Conservation (phyloP, 805 yeast species). For the Cyberlindnera sargentensis region DNA sequence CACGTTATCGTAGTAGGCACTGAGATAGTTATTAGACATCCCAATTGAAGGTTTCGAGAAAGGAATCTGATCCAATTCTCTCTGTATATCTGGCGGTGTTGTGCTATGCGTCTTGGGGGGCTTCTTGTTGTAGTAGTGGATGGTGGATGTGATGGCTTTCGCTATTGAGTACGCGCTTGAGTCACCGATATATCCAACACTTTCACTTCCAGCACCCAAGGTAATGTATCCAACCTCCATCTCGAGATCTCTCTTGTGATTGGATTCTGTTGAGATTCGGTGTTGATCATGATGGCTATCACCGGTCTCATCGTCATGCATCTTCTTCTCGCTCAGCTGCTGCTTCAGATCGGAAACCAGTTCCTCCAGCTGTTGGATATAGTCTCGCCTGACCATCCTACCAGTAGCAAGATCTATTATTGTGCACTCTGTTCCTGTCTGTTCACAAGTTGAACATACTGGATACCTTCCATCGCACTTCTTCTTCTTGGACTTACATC, state of each 20-base stretch:
- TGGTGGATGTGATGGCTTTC: constrained; percentile 22
- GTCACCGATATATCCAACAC: constrained; percentile 24
- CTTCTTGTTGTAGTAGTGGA: constrained; percentile 14
- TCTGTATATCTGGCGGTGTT: constrained; percentile 4
- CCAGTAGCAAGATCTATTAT: constrained; percentile 42
- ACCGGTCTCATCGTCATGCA: too few relatives aligned
- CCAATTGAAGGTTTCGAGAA: constrained; percentile 18
- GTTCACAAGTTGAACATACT: constrained; percentile 35
- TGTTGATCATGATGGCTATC: too few relatives aligned
- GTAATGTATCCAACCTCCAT: constrained; percentile 27
- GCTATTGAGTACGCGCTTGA: constrained; percentile 29
- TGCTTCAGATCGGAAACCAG: constrained; percentile 10
- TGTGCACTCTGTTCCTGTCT: constrained; percentile 36
- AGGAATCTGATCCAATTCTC: constrained; percentile 7
- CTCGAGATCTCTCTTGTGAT: constrained; percentile 16
- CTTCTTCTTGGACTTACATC: constrained; percentile 41
- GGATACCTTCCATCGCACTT: constrained; percentile 49
- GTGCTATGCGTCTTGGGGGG: neutral
- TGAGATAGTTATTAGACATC: constrained; percentile 13
- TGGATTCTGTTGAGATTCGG: too few relatives aligned
- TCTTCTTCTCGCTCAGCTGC: neutral
- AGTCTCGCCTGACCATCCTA: constrained; percentile 39
- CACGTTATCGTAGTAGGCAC: constrained; percentile 24
- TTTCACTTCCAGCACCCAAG: constrained; percentile 25
- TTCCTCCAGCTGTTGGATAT: constrained; percentile 37